Evolutionary conservation across 257 asterid genomes (phyloP).

Genomic region (Capsicum pubescens): DNA sequence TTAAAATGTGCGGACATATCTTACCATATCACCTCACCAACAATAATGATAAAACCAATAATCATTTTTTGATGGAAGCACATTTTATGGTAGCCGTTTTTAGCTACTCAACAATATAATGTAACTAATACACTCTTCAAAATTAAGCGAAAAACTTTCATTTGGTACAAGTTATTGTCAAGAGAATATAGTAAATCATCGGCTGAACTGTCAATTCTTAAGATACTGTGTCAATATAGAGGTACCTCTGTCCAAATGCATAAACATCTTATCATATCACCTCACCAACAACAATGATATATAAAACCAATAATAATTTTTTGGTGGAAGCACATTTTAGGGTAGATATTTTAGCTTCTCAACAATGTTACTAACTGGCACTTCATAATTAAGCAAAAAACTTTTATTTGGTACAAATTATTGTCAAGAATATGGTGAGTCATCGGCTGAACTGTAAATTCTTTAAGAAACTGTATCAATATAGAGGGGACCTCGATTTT

Average conservation of each 20-base stretch:
- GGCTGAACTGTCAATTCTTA: no score
- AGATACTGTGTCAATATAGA: no score
- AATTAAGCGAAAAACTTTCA: neutral
- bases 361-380: neutral
- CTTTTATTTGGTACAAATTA: neutral
- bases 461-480: neutral
- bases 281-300: neutral
- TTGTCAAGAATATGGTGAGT: neutral
- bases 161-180: neutral
- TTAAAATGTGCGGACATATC: no score
- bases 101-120: neutral
- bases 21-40: neutral
- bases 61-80: no score
- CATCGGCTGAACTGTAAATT: accelerated
- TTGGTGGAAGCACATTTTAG: neutral
- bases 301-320: neutral
- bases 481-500: no score
- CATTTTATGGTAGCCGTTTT: neutral
- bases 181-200: neutral
- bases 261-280: neutral
- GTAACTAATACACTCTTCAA: neutral
- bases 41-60: no score
- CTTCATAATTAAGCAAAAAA: neutral
- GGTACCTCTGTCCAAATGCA: neutral
- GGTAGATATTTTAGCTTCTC: neutral